Evolutionary conservation across 2,329 filamentous ascomycete genomes (phyloP).

Genomic region (Claviceps digitariae): DNA sequence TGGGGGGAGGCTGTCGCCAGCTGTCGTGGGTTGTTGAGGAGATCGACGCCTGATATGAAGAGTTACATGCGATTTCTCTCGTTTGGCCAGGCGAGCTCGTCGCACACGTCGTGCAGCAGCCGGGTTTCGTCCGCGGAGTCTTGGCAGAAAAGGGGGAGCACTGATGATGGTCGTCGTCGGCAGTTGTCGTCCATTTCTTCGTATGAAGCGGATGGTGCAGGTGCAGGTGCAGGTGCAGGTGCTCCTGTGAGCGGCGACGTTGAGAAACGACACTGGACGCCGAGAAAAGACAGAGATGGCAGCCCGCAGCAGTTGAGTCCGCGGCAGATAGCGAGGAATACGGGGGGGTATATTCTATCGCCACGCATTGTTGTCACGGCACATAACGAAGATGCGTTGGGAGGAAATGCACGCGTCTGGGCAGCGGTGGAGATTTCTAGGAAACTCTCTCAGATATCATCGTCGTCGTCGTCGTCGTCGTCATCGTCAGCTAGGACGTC

Average conservation of each 20-base stretch:
- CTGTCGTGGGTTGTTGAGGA: slow-evolving; percentile 8
- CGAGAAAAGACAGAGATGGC: neutral
- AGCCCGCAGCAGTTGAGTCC: slow-evolving; percentile 1
- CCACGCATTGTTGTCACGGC: slow-evolving; percentile 31
- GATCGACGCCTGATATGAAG: slow-evolving; percentile 5
- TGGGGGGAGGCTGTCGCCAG: slow-evolving; percentile 8
- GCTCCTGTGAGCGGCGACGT: neutral
- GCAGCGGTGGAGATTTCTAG: slow-evolving; percentile 34
- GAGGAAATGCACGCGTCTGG: slow-evolving; percentile 27
- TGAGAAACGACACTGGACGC: neutral
- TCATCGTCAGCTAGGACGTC: slow-evolving; percentile 1
- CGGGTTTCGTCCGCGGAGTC: slow-evolving; percentile 1
- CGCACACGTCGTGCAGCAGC: slow-evolving; percentile 1
- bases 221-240: neutral
- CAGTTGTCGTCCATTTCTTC: slow-evolving; percentile 3
- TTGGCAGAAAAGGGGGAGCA: neutral
- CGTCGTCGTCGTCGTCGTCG: neutral
- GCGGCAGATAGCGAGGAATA: slow-evolving; percentile 4
- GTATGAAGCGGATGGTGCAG: neutral
- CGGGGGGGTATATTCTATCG: slow-evolving; percentile 19
- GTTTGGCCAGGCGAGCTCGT: slow-evolving; percentile 2
- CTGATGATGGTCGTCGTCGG: neutral
- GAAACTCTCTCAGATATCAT: slow-evolving; percentile 18
- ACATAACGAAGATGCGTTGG: slow-evolving; percentile 22
- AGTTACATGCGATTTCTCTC: slow-evolving; percentile 3